These are phyloP conservation scores for Sarocladiaceae sp. DNA, from an alignment of 2,329 filamentous ascomycete species.

Conservation along the genomic window DNA sequence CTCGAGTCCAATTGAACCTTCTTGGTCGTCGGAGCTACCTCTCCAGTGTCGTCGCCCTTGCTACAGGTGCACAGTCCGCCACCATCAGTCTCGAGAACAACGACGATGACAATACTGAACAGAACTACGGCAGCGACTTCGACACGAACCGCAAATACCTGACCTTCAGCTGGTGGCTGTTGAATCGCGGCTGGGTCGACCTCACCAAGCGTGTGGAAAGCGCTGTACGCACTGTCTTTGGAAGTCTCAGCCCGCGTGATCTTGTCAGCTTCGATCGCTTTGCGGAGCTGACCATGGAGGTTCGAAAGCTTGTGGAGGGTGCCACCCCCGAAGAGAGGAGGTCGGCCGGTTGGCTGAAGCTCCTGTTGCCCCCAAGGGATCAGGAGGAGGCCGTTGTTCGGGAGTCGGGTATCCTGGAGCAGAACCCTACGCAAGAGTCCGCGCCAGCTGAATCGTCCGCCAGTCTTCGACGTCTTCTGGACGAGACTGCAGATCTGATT, in stretches of 20 bases:
- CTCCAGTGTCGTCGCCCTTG: conserved; percentile 88
- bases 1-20: conserved; percentile 92
- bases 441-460: conserved; percentile 38
- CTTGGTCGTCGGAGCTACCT: conserved; percentile 93
- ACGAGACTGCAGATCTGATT: conserved; percentile 93
- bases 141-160: conserved; percentile 94
- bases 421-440: conserved; percentile 31
- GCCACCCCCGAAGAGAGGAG: conserved; percentile 34
- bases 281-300: conserved; percentile 74
- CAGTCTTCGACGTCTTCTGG: conserved; percentile 76
- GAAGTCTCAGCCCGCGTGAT: conserved; percentile 82
- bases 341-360: conserved; percentile 68
- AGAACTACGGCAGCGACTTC: conserved; percentile 86
- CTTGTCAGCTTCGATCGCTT: conserved; percentile 78
- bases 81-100: conserved; percentile 90
- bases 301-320: conserved; percentile 82
- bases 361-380: conserved; percentile 73
- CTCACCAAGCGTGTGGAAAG: conserved; percentile 75
- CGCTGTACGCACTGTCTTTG: conserved; percentile 88
- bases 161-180: conserved; percentile 96
- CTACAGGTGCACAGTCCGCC: conserved; percentile 67
- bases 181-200: conserved; percentile 85
- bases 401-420: conserved; percentile 73
- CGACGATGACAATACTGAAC: conserved; percentile 80
- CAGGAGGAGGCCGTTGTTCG: conserved; percentile 80